Evolutionary conservation across 2,329 filamentous ascomycete genomes (phyloP), one percentile per base, ranked within the genome.

Genomic region (Tolypocladium sp.): DNA sequence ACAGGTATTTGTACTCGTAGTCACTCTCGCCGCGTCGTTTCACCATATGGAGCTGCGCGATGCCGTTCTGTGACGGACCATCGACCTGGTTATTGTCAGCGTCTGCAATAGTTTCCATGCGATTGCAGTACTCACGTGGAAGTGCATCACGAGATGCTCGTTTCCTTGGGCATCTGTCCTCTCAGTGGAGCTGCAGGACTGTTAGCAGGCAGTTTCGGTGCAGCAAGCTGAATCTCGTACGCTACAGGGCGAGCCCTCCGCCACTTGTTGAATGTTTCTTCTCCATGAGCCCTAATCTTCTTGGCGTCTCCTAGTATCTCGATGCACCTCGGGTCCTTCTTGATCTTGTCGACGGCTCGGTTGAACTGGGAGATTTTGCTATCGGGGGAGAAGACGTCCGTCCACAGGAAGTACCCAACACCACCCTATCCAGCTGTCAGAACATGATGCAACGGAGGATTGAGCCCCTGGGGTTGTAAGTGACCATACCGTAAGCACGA

Each of bases 301-400:
- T 86, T 86, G 44, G 81, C 75, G 20, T 91, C 86, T 17, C 92
- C 92, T 1, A 97, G 82, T 8, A 96, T 71, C 59, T 88, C 84
- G 35, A 86, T 77, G 69, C 90, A 95, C 59, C 84, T 79, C 0
- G 82, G 72, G 68, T 95, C 89, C 57, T 82, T 80, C 70, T 88
- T 90, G 70, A 97, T 86, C 62, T 86, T 85, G 68, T 90, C 84
- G 55, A 95, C 89, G 1, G 91, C 90, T 63, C 89, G 87, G 76
- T 95, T 96, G 80, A 96, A 97, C 70, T 94, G 86, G 59, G 86
- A 84, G 20, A 89, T 93, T 74, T 91, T 92, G 77, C 90, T 94
- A 69, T 92, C 88, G 25, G 89, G 82, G 4, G 89, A 89, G 72
- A 96, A 91, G 52, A 96, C 89, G 63, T 96, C 91, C 4, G 84